Conservation (phyloP, 139 green algal genomes). For the Marvania coccoides region DNA sequence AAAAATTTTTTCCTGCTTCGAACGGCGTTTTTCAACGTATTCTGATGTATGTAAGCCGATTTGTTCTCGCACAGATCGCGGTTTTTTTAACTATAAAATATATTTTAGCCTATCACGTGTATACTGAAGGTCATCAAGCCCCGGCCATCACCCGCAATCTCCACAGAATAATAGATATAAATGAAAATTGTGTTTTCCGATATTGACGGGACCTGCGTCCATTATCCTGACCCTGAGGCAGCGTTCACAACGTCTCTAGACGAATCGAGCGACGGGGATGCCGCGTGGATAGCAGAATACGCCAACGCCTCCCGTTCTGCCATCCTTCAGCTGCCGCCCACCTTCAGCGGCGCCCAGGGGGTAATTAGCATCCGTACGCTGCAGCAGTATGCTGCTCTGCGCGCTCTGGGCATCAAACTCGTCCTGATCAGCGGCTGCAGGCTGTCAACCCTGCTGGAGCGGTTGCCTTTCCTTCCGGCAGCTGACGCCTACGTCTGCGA, state of each 20-base stretch:
- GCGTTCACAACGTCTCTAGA: not conserved
- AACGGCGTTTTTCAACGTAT: too few species aligned
- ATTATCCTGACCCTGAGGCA: constrained; percentile 7
- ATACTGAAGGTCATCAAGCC: too few species aligned
- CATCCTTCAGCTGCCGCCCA: not conserved
- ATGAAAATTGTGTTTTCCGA: constrained; percentile 21
- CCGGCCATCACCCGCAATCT: too few species aligned
- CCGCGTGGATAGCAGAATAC: too few species aligned
- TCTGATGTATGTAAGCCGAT: too few species aligned
- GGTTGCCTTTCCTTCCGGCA: constrained; percentile 2
- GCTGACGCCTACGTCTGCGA: constrained; percentile 9
- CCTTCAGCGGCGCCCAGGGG: constrained; percentile 6
- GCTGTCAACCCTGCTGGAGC: not conserved
- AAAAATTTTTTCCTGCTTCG: too few species aligned
- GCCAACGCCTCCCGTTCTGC: not conserved
- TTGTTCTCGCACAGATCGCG: too few species aligned
- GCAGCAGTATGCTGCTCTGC: constrained; percentile 3
- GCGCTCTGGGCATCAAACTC: not conserved
- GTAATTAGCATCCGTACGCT: constrained; percentile 16
- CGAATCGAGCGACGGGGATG: not conserved
- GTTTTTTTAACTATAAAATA: too few species aligned
- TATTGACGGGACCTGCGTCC: constrained; percentile 28
- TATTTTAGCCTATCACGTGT: too few species aligned
- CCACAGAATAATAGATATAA: too few species aligned
- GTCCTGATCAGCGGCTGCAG: not conserved